phyloP scores from a whole-genome alignment of 352 stramenopile genomes.

The Globisporangium emineosum region DNA sequence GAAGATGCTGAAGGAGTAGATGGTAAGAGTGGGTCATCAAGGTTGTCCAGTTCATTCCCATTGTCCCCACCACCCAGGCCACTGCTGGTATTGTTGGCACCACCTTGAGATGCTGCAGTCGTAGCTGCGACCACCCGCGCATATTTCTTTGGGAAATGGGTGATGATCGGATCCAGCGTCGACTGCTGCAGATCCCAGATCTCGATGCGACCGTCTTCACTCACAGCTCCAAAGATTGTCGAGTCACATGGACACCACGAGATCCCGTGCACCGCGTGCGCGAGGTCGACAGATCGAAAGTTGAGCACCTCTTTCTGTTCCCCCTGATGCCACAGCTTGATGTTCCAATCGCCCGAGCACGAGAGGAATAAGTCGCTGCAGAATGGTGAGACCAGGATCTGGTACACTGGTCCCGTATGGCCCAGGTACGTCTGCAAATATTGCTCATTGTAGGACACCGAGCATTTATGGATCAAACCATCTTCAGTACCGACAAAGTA shows the following conservation, averaged over 20 bases:
- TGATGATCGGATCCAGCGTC: constrained; percentile 81
- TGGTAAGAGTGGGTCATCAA: constrained; percentile 6
- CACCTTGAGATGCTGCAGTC: constrained; percentile 6
- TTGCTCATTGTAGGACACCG: constrained; percentile 92
- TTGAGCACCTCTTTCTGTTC: constrained; percentile 54
- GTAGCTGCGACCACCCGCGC: constrained; percentile 12
- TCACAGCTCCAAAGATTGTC: constrained; percentile 83
- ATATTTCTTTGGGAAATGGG: constrained; percentile 66
- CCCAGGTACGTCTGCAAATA: constrained; percentile 90
- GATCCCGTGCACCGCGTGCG: constrained; percentile 77
- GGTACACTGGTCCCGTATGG: constrained; percentile 89
- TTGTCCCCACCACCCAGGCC: constrained; percentile 13
- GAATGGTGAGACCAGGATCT: constrained; percentile 85
- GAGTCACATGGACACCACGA: constrained; percentile 83
- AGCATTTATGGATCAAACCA: constrained; percentile 91
- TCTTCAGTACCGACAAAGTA: constrained; percentile 93
- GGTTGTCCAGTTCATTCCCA: not conserved
- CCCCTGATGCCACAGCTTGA: constrained; percentile 82
- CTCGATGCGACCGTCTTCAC: constrained; percentile 89
- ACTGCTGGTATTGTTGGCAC: constrained; percentile 12
- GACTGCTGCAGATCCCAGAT: constrained; percentile 89
- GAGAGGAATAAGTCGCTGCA: constrained; percentile 84
- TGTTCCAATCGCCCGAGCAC: constrained; percentile 87
- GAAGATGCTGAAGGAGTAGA: not conserved
- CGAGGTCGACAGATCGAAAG: constrained; percentile 78